Evolutionary conservation across 2,329 filamentous ascomycete species (phyloP).

Genomic region (Byssoonygena ceratinophila): DNA sequence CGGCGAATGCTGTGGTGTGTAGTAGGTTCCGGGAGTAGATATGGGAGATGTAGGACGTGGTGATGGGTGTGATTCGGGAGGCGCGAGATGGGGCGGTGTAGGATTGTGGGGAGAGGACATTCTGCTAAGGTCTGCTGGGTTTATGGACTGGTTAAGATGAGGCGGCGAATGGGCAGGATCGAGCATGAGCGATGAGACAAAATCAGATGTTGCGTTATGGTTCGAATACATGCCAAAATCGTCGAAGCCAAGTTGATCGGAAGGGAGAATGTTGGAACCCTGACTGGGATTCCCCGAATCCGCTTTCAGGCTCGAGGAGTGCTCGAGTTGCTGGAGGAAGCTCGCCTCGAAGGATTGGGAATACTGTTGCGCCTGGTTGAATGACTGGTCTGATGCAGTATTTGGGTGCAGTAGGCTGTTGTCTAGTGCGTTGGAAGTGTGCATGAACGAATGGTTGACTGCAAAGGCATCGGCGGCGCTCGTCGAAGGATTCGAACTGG

Average conservation of each 20-base stretch:
- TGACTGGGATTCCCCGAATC: conserved; percentile 28
- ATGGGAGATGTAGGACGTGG: conserved; percentile 14
- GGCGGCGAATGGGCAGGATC: conserved; percentile 23
- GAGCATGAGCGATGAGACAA: conserved; percentile 31
- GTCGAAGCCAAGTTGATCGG: conserved; percentile 30
- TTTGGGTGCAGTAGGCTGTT: conserved; percentile 18
- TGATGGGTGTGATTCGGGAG: conserved; percentile 12
- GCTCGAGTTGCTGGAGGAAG: conserved; percentile 29
- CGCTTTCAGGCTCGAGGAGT: conserved; percentile 22
- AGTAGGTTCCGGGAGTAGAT: conserved; percentile 29
- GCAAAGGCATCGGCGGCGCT: conserved; percentile 28
- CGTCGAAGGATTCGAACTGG: conserved; percentile 22
- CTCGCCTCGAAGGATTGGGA: conserved; percentile 32
- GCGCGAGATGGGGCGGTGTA: conserved; percentile 13
- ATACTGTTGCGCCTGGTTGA: conserved; percentile 27
- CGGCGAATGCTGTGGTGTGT: conserved; percentile 47
- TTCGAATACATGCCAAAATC: conserved; percentile 31
- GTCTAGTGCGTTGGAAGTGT: conserved; percentile 24
- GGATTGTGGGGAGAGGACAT: conserved; percentile 38
- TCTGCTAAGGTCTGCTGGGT: conserved; percentile 39
- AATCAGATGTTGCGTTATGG: conserved; percentile 27
- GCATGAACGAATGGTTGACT: conserved; percentile 29
- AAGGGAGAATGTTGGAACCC: conserved; percentile 27
- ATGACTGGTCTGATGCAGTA: conserved; percentile 27
- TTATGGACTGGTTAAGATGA: conserved; percentile 34